Percentiles rank a stretch among this genome's conserved stretches.
Evolutionary conservation across 2,329 filamentous ascomycete species (phyloP).

Genomic region (Lasiodiplodia hormozganensis): DNA sequence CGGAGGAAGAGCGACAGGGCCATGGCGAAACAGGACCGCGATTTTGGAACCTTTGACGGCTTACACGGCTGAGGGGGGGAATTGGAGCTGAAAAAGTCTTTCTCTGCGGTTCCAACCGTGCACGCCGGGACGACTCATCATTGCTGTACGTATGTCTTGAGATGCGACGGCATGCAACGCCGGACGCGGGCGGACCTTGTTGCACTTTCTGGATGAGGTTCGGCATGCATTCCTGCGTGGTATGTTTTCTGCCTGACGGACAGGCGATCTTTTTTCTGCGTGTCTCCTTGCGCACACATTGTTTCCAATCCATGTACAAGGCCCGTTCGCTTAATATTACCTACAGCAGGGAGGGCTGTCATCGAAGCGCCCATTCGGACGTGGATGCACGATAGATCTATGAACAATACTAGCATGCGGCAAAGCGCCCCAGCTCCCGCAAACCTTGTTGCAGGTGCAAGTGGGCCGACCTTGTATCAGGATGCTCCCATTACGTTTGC

Average conservation of each 20-base stretch:
- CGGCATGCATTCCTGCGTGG: constrained; percentile 9
- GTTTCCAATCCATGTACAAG: constrained; percentile 5
- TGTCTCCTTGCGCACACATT: constrained; percentile 8
- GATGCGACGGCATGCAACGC: constrained; percentile 15
- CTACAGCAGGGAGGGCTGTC: background rate
- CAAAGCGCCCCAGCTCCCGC: background rate
- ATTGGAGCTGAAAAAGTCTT: constrained; percentile 15
- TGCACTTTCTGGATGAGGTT: constrained; percentile 15
- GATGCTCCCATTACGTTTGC: constrained; percentile 16
- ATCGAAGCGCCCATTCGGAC: background rate
- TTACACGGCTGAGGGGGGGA: constrained; percentile 4
- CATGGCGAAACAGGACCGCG: background rate
- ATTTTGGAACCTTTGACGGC: constrained; percentile 13
- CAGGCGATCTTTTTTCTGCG: constrained; percentile 13
- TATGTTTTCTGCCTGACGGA: constrained; percentile 5
- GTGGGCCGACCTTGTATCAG: constrained; percentile 3
- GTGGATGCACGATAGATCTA: background rate
- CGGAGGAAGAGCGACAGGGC: constrained; percentile 7
- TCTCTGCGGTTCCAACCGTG: constrained; percentile 8
- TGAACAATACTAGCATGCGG: background rate
- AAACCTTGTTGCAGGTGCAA: background rate
- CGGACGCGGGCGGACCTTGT: constrained; percentile 3
- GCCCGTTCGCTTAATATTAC: background rate
- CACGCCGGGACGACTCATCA: background rate
- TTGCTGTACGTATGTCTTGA: background rate